Conservation (phyloP, 768 basidiomycete species). For the Coprinellus micaceus region DNA sequence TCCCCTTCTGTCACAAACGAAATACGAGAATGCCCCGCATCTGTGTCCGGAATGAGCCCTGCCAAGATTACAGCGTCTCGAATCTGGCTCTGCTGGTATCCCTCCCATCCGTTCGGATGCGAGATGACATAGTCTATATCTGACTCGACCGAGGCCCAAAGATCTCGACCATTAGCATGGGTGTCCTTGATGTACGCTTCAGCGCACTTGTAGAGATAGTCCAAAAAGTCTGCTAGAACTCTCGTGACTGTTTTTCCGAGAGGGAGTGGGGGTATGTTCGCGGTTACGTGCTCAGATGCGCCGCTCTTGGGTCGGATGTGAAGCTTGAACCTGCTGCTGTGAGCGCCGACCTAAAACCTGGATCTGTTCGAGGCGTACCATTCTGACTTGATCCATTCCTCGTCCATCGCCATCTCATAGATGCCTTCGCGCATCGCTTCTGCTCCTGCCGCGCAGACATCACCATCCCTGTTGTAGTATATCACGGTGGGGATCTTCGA, state of each 20-base stretch:
- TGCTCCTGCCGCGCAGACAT: constrained; percentile 40
- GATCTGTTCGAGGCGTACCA: constrained; percentile 24
- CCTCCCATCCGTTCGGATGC: constrained; percentile 68
- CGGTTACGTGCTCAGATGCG: constrained; percentile 12
- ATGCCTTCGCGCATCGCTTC: constrained; percentile 40
- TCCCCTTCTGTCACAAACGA: constrained; percentile 64
- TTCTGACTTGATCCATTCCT: constrained; percentile 39
- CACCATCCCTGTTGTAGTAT: constrained; percentile 41
- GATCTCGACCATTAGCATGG: constrained; percentile 36
- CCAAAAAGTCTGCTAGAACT: constrained; percentile 48
- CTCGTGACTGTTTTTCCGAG: constrained; percentile 35
- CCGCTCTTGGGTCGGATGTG: constrained; percentile 32
- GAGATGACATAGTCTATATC: constrained; percentile 50
- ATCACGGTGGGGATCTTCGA: constrained; percentile 48
- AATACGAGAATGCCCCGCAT: constrained; percentile 38
- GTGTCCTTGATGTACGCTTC: constrained; percentile 45
- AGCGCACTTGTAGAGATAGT: constrained; percentile 44
- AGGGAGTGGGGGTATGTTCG: constrained; percentile 39
- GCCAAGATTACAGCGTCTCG: constrained; percentile 50
- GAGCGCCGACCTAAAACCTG: neutral
- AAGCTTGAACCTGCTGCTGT: constrained; percentile 36
- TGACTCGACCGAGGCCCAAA: constrained; percentile 43
- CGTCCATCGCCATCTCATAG: constrained; percentile 37
- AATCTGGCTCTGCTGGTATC: constrained; percentile 53
- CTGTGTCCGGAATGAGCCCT: constrained; percentile 42